Percentiles rank a stretch among this genome's conserved stretches.
These are phyloP conservation scores for Cladorrhinum samala DNA, from an alignment of 495 filamentous ascomycete genomes.

Conservation along the genomic window DNA sequence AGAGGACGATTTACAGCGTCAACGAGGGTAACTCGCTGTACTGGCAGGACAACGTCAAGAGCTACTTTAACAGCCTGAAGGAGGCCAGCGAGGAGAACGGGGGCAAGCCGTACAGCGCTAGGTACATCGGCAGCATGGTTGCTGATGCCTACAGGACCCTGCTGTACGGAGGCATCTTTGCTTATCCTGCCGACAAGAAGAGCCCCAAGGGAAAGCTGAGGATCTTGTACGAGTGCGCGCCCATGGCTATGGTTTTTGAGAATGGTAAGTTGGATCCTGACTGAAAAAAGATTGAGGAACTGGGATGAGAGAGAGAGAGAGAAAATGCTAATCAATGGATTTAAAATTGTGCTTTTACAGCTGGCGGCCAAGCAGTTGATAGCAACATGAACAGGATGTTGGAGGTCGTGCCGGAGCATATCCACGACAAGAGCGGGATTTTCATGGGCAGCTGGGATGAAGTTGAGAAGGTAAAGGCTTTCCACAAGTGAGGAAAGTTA, in stretches of 20 bases:
- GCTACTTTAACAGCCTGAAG: constrained; percentile 86
- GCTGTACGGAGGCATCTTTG: constrained; percentile 93
- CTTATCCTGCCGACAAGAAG: constrained; percentile 96
- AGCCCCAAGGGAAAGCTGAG: constrained; percentile 95
- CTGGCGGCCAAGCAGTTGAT: constrained; percentile 87
- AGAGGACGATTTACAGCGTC: constrained; percentile 88
- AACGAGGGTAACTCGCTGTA: constrained; percentile 97
- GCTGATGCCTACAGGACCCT: constrained; percentile 95
- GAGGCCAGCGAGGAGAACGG: constrained; percentile 46
- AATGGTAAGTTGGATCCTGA: constrained; percentile 78
- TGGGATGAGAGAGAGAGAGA: too few relatives aligned
- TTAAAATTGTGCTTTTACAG: constrained; percentile 35
- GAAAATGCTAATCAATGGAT: too few relatives aligned
- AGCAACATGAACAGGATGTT: constrained; percentile 85
- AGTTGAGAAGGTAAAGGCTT: constrained; percentile 87
- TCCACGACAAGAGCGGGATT: constrained; percentile 93
- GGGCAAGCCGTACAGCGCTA: constrained; percentile 85
- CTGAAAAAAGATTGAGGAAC: too few relatives aligned
- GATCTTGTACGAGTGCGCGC: constrained; percentile 97
- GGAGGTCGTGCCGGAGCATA: constrained; percentile 81
- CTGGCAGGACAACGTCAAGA: constrained; percentile 85
- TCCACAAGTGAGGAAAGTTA: constrained; percentile 33
- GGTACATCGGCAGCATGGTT: constrained; percentile 98
- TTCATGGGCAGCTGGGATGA: constrained; percentile 93
- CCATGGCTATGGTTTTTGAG: constrained; percentile 99